phyloP scores from a whole-genome alignment of 305 asterid species.

The Ilex paraguariensis region DNA sequence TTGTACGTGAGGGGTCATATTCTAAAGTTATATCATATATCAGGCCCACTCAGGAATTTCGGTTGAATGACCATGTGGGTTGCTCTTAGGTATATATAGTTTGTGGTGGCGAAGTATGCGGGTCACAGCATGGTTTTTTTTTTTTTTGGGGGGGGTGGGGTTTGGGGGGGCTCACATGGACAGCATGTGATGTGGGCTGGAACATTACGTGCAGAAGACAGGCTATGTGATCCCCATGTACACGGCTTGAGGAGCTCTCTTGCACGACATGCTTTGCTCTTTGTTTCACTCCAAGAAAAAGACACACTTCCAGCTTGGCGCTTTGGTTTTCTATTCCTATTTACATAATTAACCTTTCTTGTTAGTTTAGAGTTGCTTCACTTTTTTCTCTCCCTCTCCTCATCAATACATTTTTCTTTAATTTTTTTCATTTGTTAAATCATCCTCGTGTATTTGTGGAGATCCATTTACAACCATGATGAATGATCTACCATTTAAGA shows the following conservation, averaged over 20 bases:
- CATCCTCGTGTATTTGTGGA: too few relatives aligned
- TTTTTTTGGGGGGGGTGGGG: too few relatives aligned
- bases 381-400: too few relatives aligned
- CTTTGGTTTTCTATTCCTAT: neutral
- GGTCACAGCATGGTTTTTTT: too few relatives aligned
- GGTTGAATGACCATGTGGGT: neutral
- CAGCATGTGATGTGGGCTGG: too few relatives aligned
- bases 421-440: too few relatives aligned
- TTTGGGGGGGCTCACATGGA: too few relatives aligned
- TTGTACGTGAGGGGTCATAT: neutral
- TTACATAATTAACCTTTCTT: neutral
- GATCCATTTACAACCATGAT: too few relatives aligned
- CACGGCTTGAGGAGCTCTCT: conserved; percentile 5
- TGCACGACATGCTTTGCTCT: conserved; percentile 38
- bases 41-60: neutral
- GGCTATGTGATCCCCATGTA: neutral
- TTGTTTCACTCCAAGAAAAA: conserved; percentile 33
- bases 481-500: too few relatives aligned
- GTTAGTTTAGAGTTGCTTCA: neutral
- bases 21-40: neutral
- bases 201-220: too few relatives aligned
- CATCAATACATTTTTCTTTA: too few relatives aligned
- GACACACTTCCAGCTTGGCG: conserved; percentile 21
- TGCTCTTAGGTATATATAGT: neutral
- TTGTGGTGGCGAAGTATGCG: neutral